These are phyloP conservation scores for Lablab purpureus DNA, from an alignment of 306 rosid genomes.

Conservation along the genomic window DNA sequence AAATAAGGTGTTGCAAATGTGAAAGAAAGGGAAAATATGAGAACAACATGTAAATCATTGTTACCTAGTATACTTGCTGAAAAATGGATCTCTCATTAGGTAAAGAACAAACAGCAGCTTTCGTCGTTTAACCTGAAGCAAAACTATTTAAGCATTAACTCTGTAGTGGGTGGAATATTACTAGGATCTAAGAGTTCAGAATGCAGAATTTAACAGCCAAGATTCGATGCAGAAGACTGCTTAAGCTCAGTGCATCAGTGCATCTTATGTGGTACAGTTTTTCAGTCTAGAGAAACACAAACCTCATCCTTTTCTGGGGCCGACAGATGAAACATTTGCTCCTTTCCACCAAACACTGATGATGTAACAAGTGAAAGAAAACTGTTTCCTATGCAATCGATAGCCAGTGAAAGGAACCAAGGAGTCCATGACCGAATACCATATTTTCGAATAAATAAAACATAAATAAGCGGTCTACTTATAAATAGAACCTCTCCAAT, in stretches of 20 bases:
- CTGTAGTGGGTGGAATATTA: conserved; percentile 5
- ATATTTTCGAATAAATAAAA: conserved; percentile 74
- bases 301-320: conserved; percentile 86
- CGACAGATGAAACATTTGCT: conserved; percentile 62
- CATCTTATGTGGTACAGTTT: conserved; percentile 8
- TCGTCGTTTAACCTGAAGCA: conserved; percentile 74
- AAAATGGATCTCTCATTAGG: conserved; percentile 98
- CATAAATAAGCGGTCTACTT: conserved; percentile 85
- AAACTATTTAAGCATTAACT: conserved; percentile 42
- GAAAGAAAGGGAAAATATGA: not conserved
- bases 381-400: conserved; percentile 69
- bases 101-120: conserved; percentile 84
- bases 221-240: conserved; percentile 8
- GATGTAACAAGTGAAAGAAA: conserved; percentile 68
- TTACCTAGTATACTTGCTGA: conserved; percentile 85
- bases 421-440: conserved; percentile 91
- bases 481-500: conserved; percentile 81
- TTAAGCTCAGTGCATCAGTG: not conserved
- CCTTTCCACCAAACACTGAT: conserved; percentile 48
- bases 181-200: conserved; percentile 20
- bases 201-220: not conserved
- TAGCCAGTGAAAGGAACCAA: conserved; percentile 82
- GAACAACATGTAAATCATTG: conserved; percentile 20
- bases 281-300: conserved; percentile 49
- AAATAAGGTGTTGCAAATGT: not conserved